phyloP scores from a whole-genome alignment of 2,329 filamentous ascomycete genomes.

The Amylocarpus encephaloides region DNA sequence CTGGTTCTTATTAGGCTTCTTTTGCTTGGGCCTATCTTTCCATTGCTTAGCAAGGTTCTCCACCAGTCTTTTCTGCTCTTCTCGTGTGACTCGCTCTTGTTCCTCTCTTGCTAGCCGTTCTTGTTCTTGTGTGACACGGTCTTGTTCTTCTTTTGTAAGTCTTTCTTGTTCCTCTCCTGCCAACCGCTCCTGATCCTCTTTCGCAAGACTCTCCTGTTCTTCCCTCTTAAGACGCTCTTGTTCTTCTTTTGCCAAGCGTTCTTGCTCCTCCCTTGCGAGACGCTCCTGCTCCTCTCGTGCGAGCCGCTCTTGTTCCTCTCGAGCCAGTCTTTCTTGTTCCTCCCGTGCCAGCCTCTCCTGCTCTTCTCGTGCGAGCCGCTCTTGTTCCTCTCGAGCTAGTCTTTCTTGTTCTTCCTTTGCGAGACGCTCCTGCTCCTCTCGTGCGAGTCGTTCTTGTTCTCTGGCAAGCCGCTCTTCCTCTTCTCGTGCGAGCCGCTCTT shows the following conservation, averaged over 20 bases:
- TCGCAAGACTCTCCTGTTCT: background rate
- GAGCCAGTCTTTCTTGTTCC: no score
- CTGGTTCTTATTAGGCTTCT: slow-evolving; percentile 11
- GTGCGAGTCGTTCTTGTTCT: no score
- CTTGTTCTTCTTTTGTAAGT: slow-evolving; percentile 10
- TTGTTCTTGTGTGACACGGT: slow-evolving; percentile 5
- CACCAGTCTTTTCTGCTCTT: slow-evolving; percentile 5
- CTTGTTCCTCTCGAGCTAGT: no score
- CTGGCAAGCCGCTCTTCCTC: no score
- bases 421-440: no score
- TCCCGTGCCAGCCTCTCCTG: no score
- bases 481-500: no score
- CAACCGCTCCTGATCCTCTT: slow-evolving; percentile 1
- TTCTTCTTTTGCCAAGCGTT: background rate
- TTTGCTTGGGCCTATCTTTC: slow-evolving; percentile 2
- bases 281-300: slow-evolving; percentile 3
- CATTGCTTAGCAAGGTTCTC: slow-evolving; percentile 14
- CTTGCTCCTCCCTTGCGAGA: slow-evolving; percentile 1
- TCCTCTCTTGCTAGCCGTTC: slow-evolving; percentile 3
- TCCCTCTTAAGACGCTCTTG: slow-evolving; percentile 1
- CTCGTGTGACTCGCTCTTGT: slow-evolving; percentile 4
- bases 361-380: no score
- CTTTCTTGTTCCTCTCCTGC: slow-evolving; percentile 9
- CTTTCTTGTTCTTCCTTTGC: no score
- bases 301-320: no score